Evolutionary conservation across 768 basidiomycete species (phyloP), one percentile per base, ranked within the genome.

Genomic region (Phaeotremella fagi): DNA sequence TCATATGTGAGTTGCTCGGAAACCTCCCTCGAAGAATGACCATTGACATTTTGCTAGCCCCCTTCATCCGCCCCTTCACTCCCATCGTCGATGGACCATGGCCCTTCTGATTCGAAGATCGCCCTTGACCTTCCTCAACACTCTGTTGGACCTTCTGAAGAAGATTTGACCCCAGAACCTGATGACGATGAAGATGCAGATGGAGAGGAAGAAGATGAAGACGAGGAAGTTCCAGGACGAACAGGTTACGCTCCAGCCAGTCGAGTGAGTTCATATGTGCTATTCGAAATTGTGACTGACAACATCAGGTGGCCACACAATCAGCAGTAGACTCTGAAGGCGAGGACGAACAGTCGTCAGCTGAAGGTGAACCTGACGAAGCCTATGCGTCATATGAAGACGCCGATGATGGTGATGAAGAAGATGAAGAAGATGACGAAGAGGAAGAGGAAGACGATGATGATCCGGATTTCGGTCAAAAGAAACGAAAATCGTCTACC

Each of bases 391-490:
- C 46, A 5, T 12, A 29, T 5, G 27, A 33, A 18, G 38, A 46
- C 38, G 58, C 48, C 12, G 52, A 42, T 6, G 60, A 55, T 7
- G 62, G 60, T 23, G 55, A 55, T 33, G 60, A 55, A 20, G 57
- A 54, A 20, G 65, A 63, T 14, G 55, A 60, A 22, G 55, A 55
- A 14, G 35, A 35, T 22, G 69, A 68, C 23, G 66, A 65, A 1
- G 51, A 48, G 20, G 69, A 65, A 28, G 57, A 57, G 11, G 63
- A 63, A 16, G 64, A 60, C 29, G 62, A 68, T 26, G 61, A 60
- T 23, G 61, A 65, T 44, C 50, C 56, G 37, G 57, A 24, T 45
- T 58, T 55, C 44, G 64, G 51, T 42, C 58, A 37, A 43, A 65
- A 45, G 54, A 61, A 45, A 48, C 62, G 53, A 43, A 55, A 38